Conservation (phyloP, 768 basidiomycete genomes). For the Suillus tomentosus region DNA sequence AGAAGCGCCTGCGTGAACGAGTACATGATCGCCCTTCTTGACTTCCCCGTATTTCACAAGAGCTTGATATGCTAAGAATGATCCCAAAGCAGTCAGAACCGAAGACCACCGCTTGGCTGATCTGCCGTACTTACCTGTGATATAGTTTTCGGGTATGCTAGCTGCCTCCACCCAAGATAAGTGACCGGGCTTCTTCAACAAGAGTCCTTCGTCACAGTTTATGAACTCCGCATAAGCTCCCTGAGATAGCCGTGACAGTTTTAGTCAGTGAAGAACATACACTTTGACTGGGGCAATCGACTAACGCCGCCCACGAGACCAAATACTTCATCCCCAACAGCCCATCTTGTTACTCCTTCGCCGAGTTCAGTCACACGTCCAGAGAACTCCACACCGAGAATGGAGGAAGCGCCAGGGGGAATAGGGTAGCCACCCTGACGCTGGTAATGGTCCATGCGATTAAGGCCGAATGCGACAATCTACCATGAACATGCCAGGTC, state of each 20-base stretch:
- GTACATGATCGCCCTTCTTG: conserved; percentile 68
- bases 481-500: conserved; percentile 25
- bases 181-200: conserved; percentile 72
- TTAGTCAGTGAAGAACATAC: conserved; percentile 10
- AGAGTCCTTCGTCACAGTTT: conserved; percentile 59
- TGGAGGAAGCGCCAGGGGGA: conserved; percentile 72
- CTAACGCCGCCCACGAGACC: conserved; percentile 82
- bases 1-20: conserved; percentile 90
- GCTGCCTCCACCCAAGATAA: conserved; percentile 86
- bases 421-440: conserved; percentile 72
- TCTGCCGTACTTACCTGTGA: conserved; percentile 63
- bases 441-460: conserved; percentile 82
- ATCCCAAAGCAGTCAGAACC: conserved; percentile 14
- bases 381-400: conserved; percentile 89
- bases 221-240: conserved; percentile 93
- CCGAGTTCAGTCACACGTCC: conserved; percentile 62
- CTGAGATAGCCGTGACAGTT: conserved; percentile 37
- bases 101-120: conserved; percentile 4
- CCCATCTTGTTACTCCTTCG: conserved; percentile 51
- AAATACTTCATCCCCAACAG: conserved; percentile 70
- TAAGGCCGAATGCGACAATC: conserved; percentile 86
- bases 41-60: conserved; percentile 69
- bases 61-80: conserved; percentile 56
- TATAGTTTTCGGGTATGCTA: conserved; percentile 83
- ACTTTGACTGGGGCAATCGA: conserved; percentile 9